Base-by-base conservation (phyloP, 2,329 filamentous ascomycete genomes). In the Helicocarpus griseus region DNA sequence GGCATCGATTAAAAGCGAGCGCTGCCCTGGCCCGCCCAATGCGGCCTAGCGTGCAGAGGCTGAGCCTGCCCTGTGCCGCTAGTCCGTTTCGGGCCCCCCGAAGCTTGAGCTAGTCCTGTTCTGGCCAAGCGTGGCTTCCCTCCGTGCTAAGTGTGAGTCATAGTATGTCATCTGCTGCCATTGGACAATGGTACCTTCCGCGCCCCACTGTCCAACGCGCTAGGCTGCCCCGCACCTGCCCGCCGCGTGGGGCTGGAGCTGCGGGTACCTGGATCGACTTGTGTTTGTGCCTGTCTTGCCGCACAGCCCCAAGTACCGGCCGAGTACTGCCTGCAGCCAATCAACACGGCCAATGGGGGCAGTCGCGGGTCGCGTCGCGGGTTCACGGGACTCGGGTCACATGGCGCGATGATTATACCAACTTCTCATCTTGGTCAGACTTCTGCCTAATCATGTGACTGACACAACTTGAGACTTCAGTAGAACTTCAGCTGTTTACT, bases 111-210 rank as follows among this genome's bases (percentile, higher is more conserved):
- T 53, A 50, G 51, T 57, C 54, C 59, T 57, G 53, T 48, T 47
- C 0, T 1, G 54, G 55, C 3, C 45, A 52, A 56, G 54, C 36
- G 28, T 19, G 5, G 9, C 14, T 26, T 35, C 11, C 44, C 60
- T 61, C 60, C 61, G 60, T 24, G n/a, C 13, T 60, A 59, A 58
- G 63, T 69, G 65, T 70, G 67, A 70, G 60, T 70, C 67, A 70
- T 60, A 65, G 51, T 26, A 19, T 44, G 36, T 45, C 1, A 0
- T 0, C 4, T 1, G 1, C 1, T 6, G 1, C 61, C 26, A 68
- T 69, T 69, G 65, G 67, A 22, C 8, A 39, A 51, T 51, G n/a
- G 7, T 3, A 4, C 7, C 3, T 2, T 13, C 14, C 17, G 26
- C 24, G 11, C 2, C 28, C 29, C 24, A 5, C 46, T 9, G n/a